These are phyloP conservation scores for Herpetomonas samuelpessoai DNA, from an alignment of 208 protist genomes.

Conservation along the genomic window DNA sequence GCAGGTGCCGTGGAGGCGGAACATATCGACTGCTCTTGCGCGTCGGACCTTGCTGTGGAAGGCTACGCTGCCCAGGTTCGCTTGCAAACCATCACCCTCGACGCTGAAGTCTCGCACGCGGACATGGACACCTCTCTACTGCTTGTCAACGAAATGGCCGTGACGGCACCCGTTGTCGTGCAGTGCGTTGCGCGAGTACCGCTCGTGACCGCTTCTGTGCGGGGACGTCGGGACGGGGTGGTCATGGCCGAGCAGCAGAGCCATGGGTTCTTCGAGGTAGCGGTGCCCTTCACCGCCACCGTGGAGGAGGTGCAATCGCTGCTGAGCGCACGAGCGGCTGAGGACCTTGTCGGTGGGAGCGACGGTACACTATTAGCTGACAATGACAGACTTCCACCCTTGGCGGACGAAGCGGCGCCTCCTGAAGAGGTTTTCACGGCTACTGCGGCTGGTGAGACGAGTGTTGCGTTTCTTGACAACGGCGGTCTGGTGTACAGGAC, in stretches of 20 bases:
- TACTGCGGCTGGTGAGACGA: background rate
- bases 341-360: background rate
- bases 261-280: constrained; percentile 29
- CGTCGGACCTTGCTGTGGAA: constrained; percentile 5
- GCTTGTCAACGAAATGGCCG: constrained; percentile 68
- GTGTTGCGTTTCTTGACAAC: constrained; percentile 4
- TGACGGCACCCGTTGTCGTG: constrained; percentile 64
- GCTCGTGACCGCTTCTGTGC: constrained; percentile 13
- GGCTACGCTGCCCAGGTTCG: constrained; percentile 45
- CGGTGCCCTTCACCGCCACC: constrained; percentile 42
- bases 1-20: background rate
- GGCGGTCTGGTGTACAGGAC: constrained; percentile 3
- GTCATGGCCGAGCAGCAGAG: constrained; percentile 7
- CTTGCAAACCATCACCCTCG: constrained; percentile 65
- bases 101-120: constrained; percentile 68
- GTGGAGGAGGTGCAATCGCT: constrained; percentile 9
- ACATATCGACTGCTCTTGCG: background rate
- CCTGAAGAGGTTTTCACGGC: background rate
- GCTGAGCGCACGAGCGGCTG: background rate
- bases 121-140: constrained; percentile 63
- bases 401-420: background rate
- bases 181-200: constrained; percentile 56
- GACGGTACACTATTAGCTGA: too few relatives aligned
- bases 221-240: constrained; percentile 22
- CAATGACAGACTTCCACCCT: too few relatives aligned